Conservation (phyloP, 768 basidiomycete species). For the Amanita subjunquillea region DNA sequence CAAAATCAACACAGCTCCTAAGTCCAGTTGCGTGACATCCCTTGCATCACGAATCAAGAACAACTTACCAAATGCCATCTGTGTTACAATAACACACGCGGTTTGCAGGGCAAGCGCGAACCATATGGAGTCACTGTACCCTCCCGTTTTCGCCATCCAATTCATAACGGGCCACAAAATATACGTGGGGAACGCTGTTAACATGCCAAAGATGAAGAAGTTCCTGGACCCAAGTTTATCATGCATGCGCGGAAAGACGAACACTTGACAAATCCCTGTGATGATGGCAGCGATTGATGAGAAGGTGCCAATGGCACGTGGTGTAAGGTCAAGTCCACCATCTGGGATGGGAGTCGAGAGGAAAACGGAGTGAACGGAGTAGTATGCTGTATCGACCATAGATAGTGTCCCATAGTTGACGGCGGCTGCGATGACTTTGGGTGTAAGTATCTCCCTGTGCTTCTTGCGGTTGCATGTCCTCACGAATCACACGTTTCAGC, state of each 20-base stretch:
- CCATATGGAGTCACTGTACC: no score
- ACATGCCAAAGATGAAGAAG: slow-evolving; percentile 34
- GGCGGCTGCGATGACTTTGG: no score
- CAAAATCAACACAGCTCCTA: no score
- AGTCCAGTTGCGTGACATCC: no score
- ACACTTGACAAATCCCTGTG: slow-evolving; percentile 44
- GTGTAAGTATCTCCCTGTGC: no score
- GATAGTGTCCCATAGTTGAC: slow-evolving; percentile 22
- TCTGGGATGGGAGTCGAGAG: slow-evolving; percentile 42
- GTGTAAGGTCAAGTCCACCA: slow-evolving; percentile 25
- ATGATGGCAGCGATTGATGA: slow-evolving; percentile 39
- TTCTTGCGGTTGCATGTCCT: no score
- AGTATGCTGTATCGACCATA: slow-evolving; percentile 44
- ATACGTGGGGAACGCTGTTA: slow-evolving; percentile 29
- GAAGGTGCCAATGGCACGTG: slow-evolving; percentile 45
- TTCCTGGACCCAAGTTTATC: slow-evolving; percentile 37
- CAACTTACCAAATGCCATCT: no score
- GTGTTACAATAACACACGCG: no score
- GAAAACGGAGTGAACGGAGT: slow-evolving; percentile 51
- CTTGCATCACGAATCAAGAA: no score
- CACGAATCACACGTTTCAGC: no score
- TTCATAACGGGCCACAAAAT: slow-evolving; percentile 32
- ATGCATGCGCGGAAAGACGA: slow-evolving; percentile 40
- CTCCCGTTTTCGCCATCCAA: no score
- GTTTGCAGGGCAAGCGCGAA: no score